Conservation (phyloP, 805 yeast species). For the Saccharomyces jurei region DNA sequence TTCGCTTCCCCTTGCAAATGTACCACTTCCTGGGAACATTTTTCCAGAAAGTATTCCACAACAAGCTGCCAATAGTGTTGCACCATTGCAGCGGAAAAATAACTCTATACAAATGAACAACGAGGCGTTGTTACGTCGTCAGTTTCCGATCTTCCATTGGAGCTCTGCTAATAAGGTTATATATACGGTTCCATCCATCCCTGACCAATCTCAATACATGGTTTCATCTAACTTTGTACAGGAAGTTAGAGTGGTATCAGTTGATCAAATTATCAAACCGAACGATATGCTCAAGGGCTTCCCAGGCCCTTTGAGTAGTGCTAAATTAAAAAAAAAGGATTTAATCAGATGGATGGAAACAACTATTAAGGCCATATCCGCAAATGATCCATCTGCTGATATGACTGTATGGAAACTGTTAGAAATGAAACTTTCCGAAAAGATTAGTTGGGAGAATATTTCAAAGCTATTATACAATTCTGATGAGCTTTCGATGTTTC, state of each 20-base stretch:
- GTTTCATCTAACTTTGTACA: constrained; percentile 20
- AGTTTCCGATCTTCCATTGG: constrained; percentile 75
- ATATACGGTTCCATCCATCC: constrained; percentile 36
- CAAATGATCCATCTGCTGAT: constrained; percentile 14
- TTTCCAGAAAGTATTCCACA: neutral
- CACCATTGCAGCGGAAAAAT: neutral
- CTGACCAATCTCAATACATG: constrained; percentile 15
- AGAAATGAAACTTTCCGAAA: constrained; percentile 20
- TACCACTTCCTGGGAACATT: neutral
- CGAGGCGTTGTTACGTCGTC: constrained; percentile 47
- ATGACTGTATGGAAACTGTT: constrained; percentile 19
- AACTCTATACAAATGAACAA: constrained; percentile 34
- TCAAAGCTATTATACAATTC: constrained; percentile 28
- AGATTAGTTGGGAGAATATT: constrained; percentile 28
- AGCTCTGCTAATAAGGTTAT: constrained; percentile 39
- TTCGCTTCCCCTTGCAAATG: neutral
- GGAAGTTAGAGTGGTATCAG: constrained; percentile 32
- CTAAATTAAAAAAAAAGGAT: constrained; percentile 56
- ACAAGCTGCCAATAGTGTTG: neutral
- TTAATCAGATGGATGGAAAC: constrained; percentile 60
- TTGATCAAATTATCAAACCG: constrained; percentile 28
- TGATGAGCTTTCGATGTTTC: constrained; percentile 20
- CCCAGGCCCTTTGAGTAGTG: constrained; percentile 45
- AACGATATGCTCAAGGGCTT: constrained; percentile 29
- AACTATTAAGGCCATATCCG: constrained; percentile 20